Evolutionary conservation across 2,329 filamentous ascomycete genomes (phyloP).

Genomic region (Colletotrichum sp.): DNA sequence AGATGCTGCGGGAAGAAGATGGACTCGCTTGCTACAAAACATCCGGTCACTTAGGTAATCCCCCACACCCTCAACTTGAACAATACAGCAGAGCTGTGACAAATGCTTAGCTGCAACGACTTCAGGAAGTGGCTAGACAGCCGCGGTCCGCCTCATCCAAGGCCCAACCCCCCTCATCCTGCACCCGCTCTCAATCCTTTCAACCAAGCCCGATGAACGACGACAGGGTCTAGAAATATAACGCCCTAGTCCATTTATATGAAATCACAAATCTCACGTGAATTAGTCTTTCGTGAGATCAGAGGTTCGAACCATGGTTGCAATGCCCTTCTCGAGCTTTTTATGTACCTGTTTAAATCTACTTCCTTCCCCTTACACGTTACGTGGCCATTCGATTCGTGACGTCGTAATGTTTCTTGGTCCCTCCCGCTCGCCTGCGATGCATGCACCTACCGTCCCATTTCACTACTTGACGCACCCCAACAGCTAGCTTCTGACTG

Average conservation of each 20-base stretch:
- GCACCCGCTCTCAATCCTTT: not conserved
- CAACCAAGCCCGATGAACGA: not conserved
- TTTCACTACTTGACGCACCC: not conserved
- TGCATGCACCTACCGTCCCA: not conserved
- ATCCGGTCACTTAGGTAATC: not conserved
- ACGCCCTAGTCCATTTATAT: not conserved
- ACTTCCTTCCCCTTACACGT: not conserved
- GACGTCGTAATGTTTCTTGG: not conserved
- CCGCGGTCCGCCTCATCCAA: not conserved
- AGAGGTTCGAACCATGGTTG: not conserved
- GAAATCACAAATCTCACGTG: not conserved
- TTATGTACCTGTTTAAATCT: not conserved
- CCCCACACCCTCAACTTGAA: not conserved
- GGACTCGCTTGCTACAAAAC: not conserved
- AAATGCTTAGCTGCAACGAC: not conserved
- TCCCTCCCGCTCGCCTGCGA: not conserved
- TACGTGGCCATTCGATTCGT: not conserved
- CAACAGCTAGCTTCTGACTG: not conserved
- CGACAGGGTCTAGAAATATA: not conserved
- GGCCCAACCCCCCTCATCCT: not conserved
- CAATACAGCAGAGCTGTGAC: not conserved
- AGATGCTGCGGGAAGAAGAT: not conserved
- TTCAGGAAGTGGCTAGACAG: not conserved
- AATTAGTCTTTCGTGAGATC: not conserved
- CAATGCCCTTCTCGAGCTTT: not conserved